Conservation (phyloP, 176 grass and related monocot species). For the Poa annua region DNA sequence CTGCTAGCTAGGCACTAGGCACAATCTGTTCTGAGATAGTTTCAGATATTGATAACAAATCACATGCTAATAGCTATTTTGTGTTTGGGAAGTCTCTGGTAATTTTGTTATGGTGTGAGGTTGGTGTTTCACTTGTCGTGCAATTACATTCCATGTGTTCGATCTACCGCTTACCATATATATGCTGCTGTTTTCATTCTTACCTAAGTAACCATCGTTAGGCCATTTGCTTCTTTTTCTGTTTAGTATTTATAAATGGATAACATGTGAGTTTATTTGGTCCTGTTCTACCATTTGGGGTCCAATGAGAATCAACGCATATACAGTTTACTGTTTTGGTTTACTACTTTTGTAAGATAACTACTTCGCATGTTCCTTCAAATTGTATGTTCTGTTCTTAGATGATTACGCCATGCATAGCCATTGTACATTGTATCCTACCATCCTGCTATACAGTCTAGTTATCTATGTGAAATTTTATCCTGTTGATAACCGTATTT, state of each 20-base stretch:
- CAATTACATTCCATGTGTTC: neutral
- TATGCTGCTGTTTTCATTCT: constrained; percentile 11
- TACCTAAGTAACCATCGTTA: neutral
- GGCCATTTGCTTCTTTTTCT: constrained; percentile 2
- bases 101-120: constrained; percentile 3
- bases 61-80: constrained; percentile 8
- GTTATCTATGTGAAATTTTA: constrained; percentile 26
- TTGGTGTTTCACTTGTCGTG: constrained; percentile 1
- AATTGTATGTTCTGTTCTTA: constrained; percentile 9
- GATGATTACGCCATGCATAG: neutral
- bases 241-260: constrained; percentile 11
- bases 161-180: neutral
- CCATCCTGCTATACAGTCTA: neutral
- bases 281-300: constrained; percentile 26
- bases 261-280: constrained; percentile 20
- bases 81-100: neutral
- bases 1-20: constrained; percentile 10
- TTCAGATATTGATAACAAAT: constrained; percentile 27
- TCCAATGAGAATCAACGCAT: constrained; percentile 24
- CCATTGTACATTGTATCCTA: constrained; percentile 9
- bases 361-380: constrained; percentile 17
- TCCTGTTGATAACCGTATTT: constrained; percentile 33
- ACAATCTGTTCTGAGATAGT: constrained; percentile 16
- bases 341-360: neutral
- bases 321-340: neutral